Evolutionary conservation across 306 rosid genomes (phyloP), one percentile per base, ranked within the genome.

Genomic region (Nissolia schottii): DNA sequence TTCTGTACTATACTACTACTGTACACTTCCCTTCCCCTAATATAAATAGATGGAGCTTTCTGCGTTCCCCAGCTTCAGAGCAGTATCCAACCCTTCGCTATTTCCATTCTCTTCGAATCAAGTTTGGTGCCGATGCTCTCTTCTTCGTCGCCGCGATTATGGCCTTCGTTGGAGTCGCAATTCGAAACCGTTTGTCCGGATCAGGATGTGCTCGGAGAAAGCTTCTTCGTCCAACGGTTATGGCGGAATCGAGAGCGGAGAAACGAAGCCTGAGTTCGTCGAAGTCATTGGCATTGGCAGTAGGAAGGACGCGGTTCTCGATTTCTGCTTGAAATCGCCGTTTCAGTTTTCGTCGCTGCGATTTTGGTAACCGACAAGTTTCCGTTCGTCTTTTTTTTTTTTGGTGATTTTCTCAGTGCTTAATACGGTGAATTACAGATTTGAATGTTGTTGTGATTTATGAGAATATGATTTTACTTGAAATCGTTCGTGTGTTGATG

Each of bases 251-350:
- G 85, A 79, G 19, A 43, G 29, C 58, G 84, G 67, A 45, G 74
- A 50, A 54, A 25, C 80, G 7, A 85, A 86, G 40, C 62, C 76
- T 28, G 90, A 84, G 55, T 34, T 74, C 34, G 85, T 93, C 57
- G 97, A 93, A 28, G 96, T 93, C 29, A 75, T 93, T 51, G 88
- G 83, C 73, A 87, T 89, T 79, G 98, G 98, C n/a, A 82, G 94
- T 77, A 83, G 98, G 70, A 93, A 85, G 82, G 96, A 93, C 24
- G 92, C 92, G 22, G 84, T 89, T 40, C 55, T 93, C 23, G 96
- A 89, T 67, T 93, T 87, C 69, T 91, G 94, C 83, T 76, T 90
- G 74, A 83, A 79, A 29, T 87, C 96, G 51, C 89, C 85, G 7
- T 85, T 91, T 70, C 78, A 62, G 79, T 75, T 77, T 7, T 66